Conservation (phyloP, 2,329 filamentous ascomycete species). For the Leptographium procerum region DNA sequence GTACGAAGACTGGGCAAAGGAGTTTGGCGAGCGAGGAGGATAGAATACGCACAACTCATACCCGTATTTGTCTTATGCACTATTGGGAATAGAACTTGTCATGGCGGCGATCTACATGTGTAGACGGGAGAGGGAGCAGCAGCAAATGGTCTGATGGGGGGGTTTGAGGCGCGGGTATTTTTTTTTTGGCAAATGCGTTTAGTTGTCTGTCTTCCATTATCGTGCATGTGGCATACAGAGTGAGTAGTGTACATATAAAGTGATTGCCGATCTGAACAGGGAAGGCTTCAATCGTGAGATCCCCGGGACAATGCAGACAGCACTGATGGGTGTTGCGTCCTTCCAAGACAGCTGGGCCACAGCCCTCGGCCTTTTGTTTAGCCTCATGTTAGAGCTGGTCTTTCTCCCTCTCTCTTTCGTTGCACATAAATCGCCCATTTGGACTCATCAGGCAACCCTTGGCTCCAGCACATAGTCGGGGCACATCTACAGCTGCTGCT, state of each 20-base stretch:
- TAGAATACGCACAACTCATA: constrained; percentile 25
- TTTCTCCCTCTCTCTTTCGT: no score
- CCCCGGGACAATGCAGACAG: no score
- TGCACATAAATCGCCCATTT: not conserved
- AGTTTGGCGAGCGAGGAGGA: constrained; percentile 86
- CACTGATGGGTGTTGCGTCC: no score
- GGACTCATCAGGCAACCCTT: not conserved
- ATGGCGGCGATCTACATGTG: not conserved
- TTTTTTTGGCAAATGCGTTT: not conserved
- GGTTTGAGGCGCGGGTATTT: not conserved
- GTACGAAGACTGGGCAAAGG: constrained; percentile 87
- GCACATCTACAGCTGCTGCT: not conserved
- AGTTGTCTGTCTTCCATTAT: not conserved
- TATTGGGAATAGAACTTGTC: not conserved
- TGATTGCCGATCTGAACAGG: no score
- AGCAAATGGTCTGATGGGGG: not conserved
- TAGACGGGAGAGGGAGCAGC: not conserved
- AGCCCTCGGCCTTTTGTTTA: not conserved
- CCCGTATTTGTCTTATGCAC: not conserved
- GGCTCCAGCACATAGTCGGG: not conserved
- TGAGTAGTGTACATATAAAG: not conserved
- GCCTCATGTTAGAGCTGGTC: no score
- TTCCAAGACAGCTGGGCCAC: not conserved
- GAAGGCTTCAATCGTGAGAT: not conserved
- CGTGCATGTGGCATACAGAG: not conserved